Percentiles rank a stretch among this genome's conserved stretches.
phyloP scores from a whole-genome alignment of 768 basidiomycete species.

The Naganishia kalamii region DNA sequence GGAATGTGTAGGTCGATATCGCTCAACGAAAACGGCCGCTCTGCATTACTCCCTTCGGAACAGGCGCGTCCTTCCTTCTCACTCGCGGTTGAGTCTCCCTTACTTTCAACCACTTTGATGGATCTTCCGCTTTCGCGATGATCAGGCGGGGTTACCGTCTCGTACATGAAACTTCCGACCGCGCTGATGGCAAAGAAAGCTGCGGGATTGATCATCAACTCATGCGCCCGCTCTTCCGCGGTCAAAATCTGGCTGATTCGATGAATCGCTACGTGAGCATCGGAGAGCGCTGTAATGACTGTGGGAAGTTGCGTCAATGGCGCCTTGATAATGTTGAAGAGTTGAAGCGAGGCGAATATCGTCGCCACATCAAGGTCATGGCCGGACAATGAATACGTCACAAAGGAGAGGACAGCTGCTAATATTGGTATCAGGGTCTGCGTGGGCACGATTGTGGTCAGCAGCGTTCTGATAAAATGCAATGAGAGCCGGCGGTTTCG shows the following conservation, averaged over 20 bases:
- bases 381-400: conserved; percentile 60
- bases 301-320: conserved; percentile 39
- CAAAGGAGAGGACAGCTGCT: conserved; percentile 54
- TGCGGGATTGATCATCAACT: conserved; percentile 50
- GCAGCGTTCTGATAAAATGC: too few relatives aligned
- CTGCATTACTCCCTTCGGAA: neutral
- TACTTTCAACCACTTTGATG: conserved; percentile 19
- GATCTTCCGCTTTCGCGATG: conserved; percentile 27
- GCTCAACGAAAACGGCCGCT: conserved; percentile 49
- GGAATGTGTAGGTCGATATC: conserved; percentile 44
- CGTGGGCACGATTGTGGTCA: too few relatives aligned
- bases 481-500: too few relatives aligned
- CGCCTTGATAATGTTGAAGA: conserved; percentile 52
- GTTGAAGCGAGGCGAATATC: conserved; percentile 58
- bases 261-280: conserved; percentile 18
- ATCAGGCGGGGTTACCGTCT: conserved; percentile 28
- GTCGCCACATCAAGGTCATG: conserved; percentile 55
- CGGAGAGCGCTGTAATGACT: conserved; percentile 22
- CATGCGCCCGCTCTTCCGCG: conserved; percentile 53
- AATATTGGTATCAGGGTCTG: conserved; percentile 55
- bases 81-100: conserved; percentile 16
- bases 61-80: neutral
- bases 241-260: conserved; percentile 13
- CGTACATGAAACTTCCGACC: conserved; percentile 38
- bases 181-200: conserved; percentile 51